Evolutionary conservation across 2,329 filamentous ascomycete species (phyloP).

Genomic region (Talaromyces funiculosus): DNA sequence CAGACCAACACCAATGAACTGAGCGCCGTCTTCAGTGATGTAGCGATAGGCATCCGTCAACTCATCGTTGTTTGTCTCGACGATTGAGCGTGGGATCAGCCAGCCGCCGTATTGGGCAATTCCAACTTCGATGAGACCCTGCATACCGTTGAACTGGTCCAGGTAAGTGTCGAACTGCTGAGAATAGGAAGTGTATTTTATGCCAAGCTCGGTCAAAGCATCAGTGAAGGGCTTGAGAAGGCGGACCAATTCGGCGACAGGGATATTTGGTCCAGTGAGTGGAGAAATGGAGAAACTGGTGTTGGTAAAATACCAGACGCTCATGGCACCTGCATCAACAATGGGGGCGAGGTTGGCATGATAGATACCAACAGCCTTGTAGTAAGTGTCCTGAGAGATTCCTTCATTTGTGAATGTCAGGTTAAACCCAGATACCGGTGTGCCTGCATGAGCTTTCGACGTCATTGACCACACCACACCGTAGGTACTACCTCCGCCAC

Average conservation of each 20-base stretch:
- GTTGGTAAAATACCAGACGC: constrained; percentile 2
- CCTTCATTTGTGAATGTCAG: not conserved
- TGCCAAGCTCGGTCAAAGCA: constrained; percentile 33
- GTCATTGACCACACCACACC: constrained; percentile 34
- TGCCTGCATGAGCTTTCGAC: not conserved
- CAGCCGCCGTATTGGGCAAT: constrained; percentile 27
- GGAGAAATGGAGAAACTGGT: not conserved
- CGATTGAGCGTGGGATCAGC: constrained; percentile 31
- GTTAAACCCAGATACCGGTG: not conserved
- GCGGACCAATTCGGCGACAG: constrained; percentile 24
- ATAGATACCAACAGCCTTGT: constrained; percentile 45
- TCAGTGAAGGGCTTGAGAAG: constrained; percentile 41
- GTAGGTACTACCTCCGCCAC: constrained; percentile 50
- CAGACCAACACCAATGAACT: constrained; percentile 35
- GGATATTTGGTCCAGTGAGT: constrained; percentile 38
- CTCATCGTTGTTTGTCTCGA: constrained; percentile 25
- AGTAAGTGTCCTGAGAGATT: constrained; percentile 22
- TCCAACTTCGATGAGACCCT: constrained; percentile 9
- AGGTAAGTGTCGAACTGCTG: constrained; percentile 29
- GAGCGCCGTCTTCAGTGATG: constrained; percentile 29
- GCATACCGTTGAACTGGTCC: constrained; percentile 19
- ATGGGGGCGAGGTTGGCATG: constrained; percentile 45
- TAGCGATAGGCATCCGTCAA: constrained; percentile 29
- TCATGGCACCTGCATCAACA: constrained; percentile 43
- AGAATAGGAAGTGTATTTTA: constrained; percentile 27